Conservation (phyloP, 164 flowering plant genomes). For the Litsea cubeba region DNA sequence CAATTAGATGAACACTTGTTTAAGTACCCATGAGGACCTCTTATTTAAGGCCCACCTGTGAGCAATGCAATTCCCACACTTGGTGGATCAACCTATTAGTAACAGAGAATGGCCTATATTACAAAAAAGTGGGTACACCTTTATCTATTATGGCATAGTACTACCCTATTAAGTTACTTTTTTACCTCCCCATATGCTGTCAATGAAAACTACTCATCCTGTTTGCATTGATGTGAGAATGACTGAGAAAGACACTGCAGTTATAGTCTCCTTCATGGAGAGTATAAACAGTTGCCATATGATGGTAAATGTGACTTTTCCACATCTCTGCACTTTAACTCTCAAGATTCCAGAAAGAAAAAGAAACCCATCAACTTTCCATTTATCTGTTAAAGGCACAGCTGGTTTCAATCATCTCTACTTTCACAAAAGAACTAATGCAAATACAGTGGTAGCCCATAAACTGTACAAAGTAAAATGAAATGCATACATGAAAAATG, state of each 20-base stretch:
- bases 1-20: too few species aligned
- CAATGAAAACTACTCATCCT: not conserved
- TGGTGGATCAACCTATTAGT: too few species aligned
- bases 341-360: not conserved
- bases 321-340: not conserved
- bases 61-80: too few species aligned
- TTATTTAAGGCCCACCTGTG: too few species aligned
- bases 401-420: not conserved
- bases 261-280: not conserved
- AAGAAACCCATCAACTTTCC: not conserved
- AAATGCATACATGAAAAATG: not conserved
- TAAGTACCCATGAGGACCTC: too few species aligned
- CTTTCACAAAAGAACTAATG: not conserved
- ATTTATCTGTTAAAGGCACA: not conserved
- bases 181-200: not conserved
- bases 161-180: too few species aligned
- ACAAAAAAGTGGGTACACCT: too few species aligned
- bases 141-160: too few species aligned
- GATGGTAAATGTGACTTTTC: not conserved
- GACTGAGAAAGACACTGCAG: not conserved
- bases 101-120: too few species aligned
- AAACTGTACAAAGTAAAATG: not conserved
- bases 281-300: not conserved
- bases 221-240: not conserved
- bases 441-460: conserved; percentile 1